A percentile compares a stretch with the other conserved stretches of the same genome.
Conservation (phyloP, 2,329 filamentous ascomycete genomes). For the Scolecobasidium constrictum region DNA sequence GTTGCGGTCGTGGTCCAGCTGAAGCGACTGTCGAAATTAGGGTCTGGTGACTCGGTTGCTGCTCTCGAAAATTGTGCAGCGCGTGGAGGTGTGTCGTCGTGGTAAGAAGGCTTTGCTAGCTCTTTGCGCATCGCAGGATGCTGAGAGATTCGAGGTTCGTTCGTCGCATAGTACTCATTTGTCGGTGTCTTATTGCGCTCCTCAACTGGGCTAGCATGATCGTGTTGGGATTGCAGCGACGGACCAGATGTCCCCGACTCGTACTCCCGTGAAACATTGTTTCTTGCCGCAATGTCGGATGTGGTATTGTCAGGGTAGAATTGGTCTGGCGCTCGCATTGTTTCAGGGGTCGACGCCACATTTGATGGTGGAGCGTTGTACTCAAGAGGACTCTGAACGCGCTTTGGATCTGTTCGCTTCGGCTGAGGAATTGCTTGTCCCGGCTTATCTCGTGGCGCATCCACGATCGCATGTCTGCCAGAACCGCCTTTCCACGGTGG, state of each 20-base stretch:
- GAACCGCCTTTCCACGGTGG: constrained; percentile 62
- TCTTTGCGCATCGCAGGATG: neutral
- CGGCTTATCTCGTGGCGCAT: constrained; percentile 51
- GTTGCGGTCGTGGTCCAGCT: constrained; percentile 53
- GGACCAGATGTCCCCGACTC: constrained; percentile 20
- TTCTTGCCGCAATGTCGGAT: constrained; percentile 13
- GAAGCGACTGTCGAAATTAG: constrained; percentile 40
- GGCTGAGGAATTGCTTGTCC: constrained; percentile 46
- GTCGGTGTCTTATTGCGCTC: neutral
- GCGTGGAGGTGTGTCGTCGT: too few species aligned
- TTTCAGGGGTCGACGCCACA: constrained; percentile 6
- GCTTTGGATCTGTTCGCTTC: constrained; percentile 26
- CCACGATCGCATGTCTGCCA: constrained; percentile 53
- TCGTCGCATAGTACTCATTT: constrained; percentile 1
- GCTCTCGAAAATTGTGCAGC: too few species aligned
- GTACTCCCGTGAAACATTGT: constrained; percentile 32
- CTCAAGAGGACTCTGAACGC: constrained; percentile 16
- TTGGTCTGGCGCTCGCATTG: constrained; percentile 1
- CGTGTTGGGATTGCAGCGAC: constrained; percentile 8
- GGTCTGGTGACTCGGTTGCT: constrained; percentile 1
- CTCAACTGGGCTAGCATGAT: neutral
- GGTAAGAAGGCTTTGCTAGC: too few species aligned
- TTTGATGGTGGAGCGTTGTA: neutral
- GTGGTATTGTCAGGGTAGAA: too few species aligned
- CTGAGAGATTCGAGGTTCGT: too few species aligned